Evolutionary conservation across 169 alveolate species (phyloP).

Genomic region (Plasmodium berghei): DNA sequence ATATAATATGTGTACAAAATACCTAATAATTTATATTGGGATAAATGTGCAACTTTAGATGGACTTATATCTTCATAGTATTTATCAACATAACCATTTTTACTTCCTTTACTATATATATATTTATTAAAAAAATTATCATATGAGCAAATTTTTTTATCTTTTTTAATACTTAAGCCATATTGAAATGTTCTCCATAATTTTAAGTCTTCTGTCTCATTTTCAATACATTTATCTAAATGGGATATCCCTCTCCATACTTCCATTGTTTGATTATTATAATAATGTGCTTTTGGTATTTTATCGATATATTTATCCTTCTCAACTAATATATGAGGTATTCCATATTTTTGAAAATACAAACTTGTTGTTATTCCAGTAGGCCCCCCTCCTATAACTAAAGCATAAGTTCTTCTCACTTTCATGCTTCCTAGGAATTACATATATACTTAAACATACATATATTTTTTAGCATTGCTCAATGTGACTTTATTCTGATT

Average conservation of each 20-base stretch:
- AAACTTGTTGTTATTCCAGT: constrained; percentile 93
- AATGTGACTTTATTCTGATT: not conserved
- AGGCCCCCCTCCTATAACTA: constrained; percentile 96
- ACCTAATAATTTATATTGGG: constrained; percentile 87
- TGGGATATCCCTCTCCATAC: constrained; percentile 59
- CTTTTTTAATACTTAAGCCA: constrained; percentile 76
- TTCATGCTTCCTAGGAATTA: constrained; percentile 9
- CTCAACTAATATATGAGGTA: constrained; percentile 90
- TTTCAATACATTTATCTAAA: constrained; percentile 78
- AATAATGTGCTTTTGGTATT: constrained; percentile 94
- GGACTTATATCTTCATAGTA: constrained; percentile 88
- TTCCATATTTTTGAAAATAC: constrained; percentile 86
- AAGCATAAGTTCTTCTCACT: constrained; percentile 81
- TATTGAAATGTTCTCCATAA: constrained; percentile 77
- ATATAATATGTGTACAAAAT: constrained; percentile 78
- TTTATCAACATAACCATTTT: constrained; percentile 21
- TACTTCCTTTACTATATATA: constrained; percentile 58
- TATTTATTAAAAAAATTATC: constrained; percentile 63
- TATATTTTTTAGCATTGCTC: not conserved
- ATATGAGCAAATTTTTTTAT: not conserved
- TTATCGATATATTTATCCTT: constrained; percentile 78
- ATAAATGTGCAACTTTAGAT: constrained; percentile 84
- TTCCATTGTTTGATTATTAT: constrained; percentile 94
- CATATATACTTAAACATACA: not conserved
- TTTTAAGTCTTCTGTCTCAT: constrained; percentile 67